phyloP scores from a whole-genome alignment of 495 filamentous ascomycete species.

The Trypethelium eluteriae region DNA sequence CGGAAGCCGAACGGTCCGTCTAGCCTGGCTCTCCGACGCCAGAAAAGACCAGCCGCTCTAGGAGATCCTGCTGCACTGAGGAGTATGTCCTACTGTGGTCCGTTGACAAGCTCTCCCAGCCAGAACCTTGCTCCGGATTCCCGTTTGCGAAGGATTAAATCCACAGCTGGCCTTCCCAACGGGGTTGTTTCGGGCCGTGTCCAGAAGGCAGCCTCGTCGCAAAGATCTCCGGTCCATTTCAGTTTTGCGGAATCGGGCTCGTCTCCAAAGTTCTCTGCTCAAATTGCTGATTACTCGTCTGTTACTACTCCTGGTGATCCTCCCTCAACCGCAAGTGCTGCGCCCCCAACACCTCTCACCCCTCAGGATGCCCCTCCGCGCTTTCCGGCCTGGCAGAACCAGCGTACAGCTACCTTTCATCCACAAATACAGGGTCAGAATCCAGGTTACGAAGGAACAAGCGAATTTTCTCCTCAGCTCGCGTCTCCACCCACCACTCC shows the following conservation, averaged over 20 bases:
- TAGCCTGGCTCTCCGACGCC: slow-evolving; percentile 34
- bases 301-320: neutral
- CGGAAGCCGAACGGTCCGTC: slow-evolving; percentile 30
- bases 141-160: slow-evolving; percentile 37
- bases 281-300: neutral
- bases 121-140: slow-evolving; percentile 12
- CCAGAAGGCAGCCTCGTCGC: slow-evolving; percentile 35
- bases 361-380: slow-evolving; percentile 28
- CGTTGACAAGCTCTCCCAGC: slow-evolving; percentile 24
- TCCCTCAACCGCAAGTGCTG: slow-evolving; percentile 26
- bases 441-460: neutral
- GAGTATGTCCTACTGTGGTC: slow-evolving; percentile 35
- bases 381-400: slow-evolving; percentile 23
- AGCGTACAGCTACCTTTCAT: neutral
- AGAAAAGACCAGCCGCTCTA: slow-evolving; percentile 31
- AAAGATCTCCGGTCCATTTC: slow-evolving; percentile 35
- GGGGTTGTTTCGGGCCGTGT: slow-evolving; percentile 30
- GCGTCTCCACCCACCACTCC: slow-evolving; percentile 37
- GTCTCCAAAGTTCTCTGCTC: slow-evolving; percentile 30
- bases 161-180: slow-evolving; percentile 23
- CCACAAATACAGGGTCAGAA: neutral
- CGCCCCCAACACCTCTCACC: slow-evolving; percentile 37
- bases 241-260: slow-evolving; percentile 34
- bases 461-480: slow-evolving; percentile 1
- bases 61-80: slow-evolving; percentile 27